Base-by-base conservation (phyloP, 2,329 filamentous ascomycete species). In the Aspergillus cejpii region DNA sequence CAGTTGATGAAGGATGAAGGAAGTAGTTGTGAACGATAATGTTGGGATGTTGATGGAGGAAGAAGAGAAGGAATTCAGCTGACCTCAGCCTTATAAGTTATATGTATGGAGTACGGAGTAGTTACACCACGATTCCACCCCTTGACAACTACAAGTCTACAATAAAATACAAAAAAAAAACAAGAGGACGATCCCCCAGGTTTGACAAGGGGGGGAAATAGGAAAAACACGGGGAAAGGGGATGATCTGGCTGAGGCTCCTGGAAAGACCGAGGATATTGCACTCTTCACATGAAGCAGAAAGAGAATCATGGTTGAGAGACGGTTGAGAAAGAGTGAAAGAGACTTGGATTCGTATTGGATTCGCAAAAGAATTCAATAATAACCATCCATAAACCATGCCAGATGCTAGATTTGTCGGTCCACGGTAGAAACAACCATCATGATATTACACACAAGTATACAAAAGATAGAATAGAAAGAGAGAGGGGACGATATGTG, bases 361-460 rank as follows among this genome's bases (percentile, higher is more conserved):
- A 31, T 33, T n/a, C 7, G 15, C 47, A 45, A 44, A 40, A 49
- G 43, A 48, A 54, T 55, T 51, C 51, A 52, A 52, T 45, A 26
- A 34, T 15, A 29, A 15, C 26, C 43, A 17, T 23, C 49, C 39
- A 41, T 26, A 50, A 44, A 41, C 43, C 48, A 50, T 50, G 47
- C 49, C 31, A 34, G 48, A 52, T 51, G 38, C 48, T 27, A 28
- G 41, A 11, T 31, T 42, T 41, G 41, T 44, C 31, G 15, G 15
- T 15, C 31, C 31, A 11, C 31, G 15, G 14, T 11, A 34, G 15
- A 34, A 34, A 17, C n/a, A 15, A 34, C 31, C 31, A 34, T 34
- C 31, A 34, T 34, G 31, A 34, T 34, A 34, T 34, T 34, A 34
- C 26, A 34, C 26, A 28, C 31, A 4, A 34, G 31, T 34, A 34